A percentile compares a stretch with the other conserved stretches of the same genome.
Conservation (phyloP, 73 alveolate species). For the Tetrahymena elliotti region DNA sequence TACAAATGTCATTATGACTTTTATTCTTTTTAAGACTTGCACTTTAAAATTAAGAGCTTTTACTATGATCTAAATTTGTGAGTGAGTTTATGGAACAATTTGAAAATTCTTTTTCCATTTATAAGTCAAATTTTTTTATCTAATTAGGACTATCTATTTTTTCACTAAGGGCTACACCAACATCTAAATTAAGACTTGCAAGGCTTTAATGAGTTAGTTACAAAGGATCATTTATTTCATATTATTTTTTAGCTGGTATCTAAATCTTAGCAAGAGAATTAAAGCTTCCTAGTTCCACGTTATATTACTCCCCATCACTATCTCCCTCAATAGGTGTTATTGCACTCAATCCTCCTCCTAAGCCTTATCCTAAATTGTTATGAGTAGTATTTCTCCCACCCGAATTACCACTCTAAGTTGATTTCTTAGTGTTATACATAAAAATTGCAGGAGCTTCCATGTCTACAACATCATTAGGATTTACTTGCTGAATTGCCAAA, state of each 20-base stretch:
- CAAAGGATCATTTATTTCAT: background rate
- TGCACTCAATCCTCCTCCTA: background rate
- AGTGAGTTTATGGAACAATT: background rate
- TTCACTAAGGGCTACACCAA: background rate
- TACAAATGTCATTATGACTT: background rate
- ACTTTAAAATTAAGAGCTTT: background rate
- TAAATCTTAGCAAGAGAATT: background rate
- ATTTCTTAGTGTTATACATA: background rate
- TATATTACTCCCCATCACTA: background rate
- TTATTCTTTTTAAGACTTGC: background rate
- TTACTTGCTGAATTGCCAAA: background rate
- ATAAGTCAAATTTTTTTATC: background rate
- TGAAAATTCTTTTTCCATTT: background rate
- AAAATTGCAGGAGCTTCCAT: background rate
- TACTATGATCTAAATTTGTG: background rate
- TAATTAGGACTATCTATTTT: background rate
- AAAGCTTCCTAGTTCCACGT: background rate
- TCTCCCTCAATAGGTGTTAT: background rate
- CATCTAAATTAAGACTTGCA: background rate
- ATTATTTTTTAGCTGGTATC: background rate
- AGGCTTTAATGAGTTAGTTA: background rate
- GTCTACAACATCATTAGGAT: background rate
- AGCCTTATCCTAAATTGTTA: background rate
- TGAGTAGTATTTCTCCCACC: background rate
- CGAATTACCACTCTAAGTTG: background rate